These are phyloP conservation scores for Plantago rigida DNA, from an alignment of 305 asterid species.

Conservation along the genomic window DNA sequence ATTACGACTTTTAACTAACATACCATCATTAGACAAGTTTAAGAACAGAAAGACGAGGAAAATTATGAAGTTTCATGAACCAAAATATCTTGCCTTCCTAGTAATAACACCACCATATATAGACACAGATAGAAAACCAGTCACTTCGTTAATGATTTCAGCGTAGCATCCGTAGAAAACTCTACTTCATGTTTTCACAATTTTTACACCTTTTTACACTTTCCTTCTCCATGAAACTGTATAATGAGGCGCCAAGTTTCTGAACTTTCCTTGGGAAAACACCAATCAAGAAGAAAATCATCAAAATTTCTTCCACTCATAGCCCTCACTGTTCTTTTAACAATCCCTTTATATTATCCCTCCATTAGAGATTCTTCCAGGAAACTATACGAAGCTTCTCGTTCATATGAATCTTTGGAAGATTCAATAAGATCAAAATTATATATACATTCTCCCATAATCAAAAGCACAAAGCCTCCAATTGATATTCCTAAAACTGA, in stretches of 20 bases:
- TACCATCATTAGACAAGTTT: slow-evolving; percentile 14
- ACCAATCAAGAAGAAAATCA: slow-evolving; percentile 36
- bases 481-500: not conserved
- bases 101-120: slow-evolving; percentile 5
- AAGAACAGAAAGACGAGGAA: not conserved
- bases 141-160: slow-evolving; percentile 25
- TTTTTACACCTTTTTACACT: not conserved
- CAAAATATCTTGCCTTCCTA: slow-evolving; percentile 3
- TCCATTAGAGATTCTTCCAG: slow-evolving; percentile 30
- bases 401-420: slow-evolving; percentile 13
- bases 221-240: slow-evolving; percentile 3
- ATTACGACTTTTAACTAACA: not conserved
- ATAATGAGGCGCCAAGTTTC: slow-evolving; percentile 37
- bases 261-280: slow-evolving; percentile 39
- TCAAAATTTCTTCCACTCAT: slow-evolving; percentile 46
- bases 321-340: slow-evolving; percentile 35
- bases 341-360: slow-evolving; percentile 51
- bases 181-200: slow-evolving; percentile 10
- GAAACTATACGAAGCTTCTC: slow-evolving; percentile 25
- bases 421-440: slow-evolving; percentile 15
- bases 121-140: slow-evolving; percentile 25
- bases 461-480: not conserved
- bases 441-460: not conserved
- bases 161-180: slow-evolving; percentile 29
- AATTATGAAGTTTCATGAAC: not conserved